phyloP scores from a whole-genome alignment of 2,329 filamentous ascomycete genomes.

The Graphilbum ipis-grandicollis region DNA sequence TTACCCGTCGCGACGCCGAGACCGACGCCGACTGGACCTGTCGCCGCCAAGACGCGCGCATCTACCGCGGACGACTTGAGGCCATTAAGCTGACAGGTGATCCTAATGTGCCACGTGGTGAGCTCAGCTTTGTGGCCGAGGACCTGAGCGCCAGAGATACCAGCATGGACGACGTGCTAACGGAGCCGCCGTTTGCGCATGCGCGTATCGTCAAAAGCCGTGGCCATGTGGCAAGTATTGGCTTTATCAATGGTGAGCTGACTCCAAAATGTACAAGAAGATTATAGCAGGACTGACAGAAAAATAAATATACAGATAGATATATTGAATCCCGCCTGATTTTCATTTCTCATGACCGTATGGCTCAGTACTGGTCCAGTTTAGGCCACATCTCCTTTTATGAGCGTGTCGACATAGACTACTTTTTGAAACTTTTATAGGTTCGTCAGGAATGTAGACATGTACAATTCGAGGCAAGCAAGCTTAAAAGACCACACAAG shows the following conservation, averaged over 20 bases:
- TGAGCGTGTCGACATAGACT: slow-evolving; percentile 40
- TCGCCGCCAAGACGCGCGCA: slow-evolving; percentile 25
- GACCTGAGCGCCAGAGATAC: slow-evolving; percentile 56
- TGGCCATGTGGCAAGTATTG: slow-evolving; percentile 61
- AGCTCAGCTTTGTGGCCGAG: slow-evolving; percentile 64
- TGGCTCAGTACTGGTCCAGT: slow-evolving; percentile 69
- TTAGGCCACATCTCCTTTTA: slow-evolving; percentile 44
- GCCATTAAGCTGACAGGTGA: slow-evolving; percentile 89
- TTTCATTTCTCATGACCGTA: slow-evolving; percentile 54
- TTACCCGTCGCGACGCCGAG: slow-evolving; percentile 25
- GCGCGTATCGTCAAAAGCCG: slow-evolving; percentile 54
- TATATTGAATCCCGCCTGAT: slow-evolving; percentile 65
- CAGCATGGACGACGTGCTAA: slow-evolving; percentile 46
- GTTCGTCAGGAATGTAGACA: too few relatives aligned
- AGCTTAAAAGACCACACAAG: too few relatives aligned
- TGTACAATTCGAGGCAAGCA: too few relatives aligned
- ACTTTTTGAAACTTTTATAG: slow-evolving; percentile 18
- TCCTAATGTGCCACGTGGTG: slow-evolving; percentile 71
- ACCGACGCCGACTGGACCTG: slow-evolving; percentile 25
- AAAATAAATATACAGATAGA: slow-evolving; percentile 31
- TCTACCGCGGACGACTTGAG: slow-evolving; percentile 52
- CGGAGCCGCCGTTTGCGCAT: slow-evolving; percentile 54
- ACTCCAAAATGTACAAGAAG: too few relatives aligned
- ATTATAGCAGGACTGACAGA: too few relatives aligned
- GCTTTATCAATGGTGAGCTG: slow-evolving; percentile 56